A percentile compares a stretch with the other conserved stretches of the same genome.
Conservation (phyloP, 192 early-diverging fungal genomes). For the Entomortierella chlamydospora region DNA sequence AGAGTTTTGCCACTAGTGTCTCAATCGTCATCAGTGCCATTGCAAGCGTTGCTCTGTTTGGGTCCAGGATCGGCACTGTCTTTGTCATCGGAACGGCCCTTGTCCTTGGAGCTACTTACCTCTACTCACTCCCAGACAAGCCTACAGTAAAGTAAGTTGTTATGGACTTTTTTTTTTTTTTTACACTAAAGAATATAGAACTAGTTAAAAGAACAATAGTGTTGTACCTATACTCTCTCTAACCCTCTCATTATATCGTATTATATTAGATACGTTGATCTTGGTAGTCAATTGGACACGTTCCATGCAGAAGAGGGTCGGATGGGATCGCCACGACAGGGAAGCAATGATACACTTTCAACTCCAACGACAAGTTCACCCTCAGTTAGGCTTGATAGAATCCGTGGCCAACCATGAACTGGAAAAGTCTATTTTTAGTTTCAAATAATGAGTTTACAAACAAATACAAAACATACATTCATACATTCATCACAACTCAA, state of each 20-base stretch:
- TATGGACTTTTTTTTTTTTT: slow-evolving; percentile 1
- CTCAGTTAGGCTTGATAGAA: slow-evolving; percentile 39
- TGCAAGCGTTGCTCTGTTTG: slow-evolving; percentile 86
- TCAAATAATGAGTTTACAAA: too few relatives aligned
- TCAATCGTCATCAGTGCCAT: slow-evolving; percentile 93
- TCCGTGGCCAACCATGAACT: slow-evolving; percentile 18
- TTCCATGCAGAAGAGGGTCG: slow-evolving; percentile 53
- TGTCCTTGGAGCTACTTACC: slow-evolving; percentile 82
- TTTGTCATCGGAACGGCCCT: slow-evolving; percentile 81
- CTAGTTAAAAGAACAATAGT: too few relatives aligned
- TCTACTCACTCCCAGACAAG: slow-evolving; percentile 71
- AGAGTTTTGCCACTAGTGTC: slow-evolving; percentile 98
- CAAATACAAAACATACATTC: too few relatives aligned
- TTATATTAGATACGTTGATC: slow-evolving; percentile 45
- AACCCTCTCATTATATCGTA: not conserved
- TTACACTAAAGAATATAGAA: not conserved
- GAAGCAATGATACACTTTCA: slow-evolving; percentile 35
- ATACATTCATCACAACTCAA: too few relatives aligned
- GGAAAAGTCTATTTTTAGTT: too few relatives aligned
- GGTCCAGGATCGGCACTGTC: slow-evolving; percentile 68
- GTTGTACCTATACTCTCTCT: not conserved
- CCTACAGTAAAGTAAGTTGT: slow-evolving; percentile 51
- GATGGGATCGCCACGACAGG: slow-evolving; percentile 44
- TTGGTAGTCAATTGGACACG: slow-evolving; percentile 50
- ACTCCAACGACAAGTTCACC: slow-evolving; percentile 30